phyloP scores from a whole-genome alignment of 1,139 yeast species.

The Lodderomyces pseudojiufengensis region DNA sequence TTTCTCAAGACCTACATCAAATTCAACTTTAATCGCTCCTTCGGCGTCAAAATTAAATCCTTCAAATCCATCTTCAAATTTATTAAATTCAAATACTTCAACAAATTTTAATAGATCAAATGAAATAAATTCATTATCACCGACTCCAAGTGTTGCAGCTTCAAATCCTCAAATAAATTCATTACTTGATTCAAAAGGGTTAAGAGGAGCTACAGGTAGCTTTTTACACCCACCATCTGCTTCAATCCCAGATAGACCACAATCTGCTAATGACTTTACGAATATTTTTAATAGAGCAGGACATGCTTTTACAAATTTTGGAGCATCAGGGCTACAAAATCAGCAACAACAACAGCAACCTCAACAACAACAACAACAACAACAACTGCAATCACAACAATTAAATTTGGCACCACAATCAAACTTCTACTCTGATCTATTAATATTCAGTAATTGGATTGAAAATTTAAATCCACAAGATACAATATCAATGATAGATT shows the following conservation, averaged over 20 bases:
- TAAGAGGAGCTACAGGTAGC: slow-evolving; percentile 4
- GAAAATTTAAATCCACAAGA: slow-evolving; percentile 54
- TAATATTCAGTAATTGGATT: slow-evolving; percentile 58
- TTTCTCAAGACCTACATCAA: neutral
- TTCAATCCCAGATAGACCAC: slow-evolving; percentile 40
- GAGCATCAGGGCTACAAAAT: neutral
- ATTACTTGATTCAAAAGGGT: slow-evolving; percentile 12
- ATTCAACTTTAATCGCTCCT: slow-evolving; percentile 11
- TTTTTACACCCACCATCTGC: slow-evolving; percentile 16
- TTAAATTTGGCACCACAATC: slow-evolving; percentile 7
- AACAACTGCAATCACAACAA: slow-evolving; percentile 12
- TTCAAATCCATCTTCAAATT: slow-evolving; percentile 6
- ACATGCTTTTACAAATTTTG: slow-evolving; percentile 1
- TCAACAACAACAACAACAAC: slow-evolving; percentile 13
- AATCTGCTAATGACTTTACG: slow-evolving; percentile 41
- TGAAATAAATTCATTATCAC: slow-evolving; percentile 21
- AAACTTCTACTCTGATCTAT: slow-evolving; percentile 42
- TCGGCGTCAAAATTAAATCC: slow-evolving; percentile 12
- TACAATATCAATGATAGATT: slow-evolving; percentile 56
- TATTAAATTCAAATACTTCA: slow-evolving; percentile 12
- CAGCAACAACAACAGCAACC: slow-evolving; percentile 17
- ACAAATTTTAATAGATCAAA: slow-evolving; percentile 14
- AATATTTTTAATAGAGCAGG: slow-evolving; percentile 22
- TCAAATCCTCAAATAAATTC: slow-evolving; percentile 9
- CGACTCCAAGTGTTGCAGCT: slow-evolving; percentile 15